phyloP scores from a whole-genome alignment of 768 basidiomycete species.

The Rhizopogon vulgaris region DNA sequence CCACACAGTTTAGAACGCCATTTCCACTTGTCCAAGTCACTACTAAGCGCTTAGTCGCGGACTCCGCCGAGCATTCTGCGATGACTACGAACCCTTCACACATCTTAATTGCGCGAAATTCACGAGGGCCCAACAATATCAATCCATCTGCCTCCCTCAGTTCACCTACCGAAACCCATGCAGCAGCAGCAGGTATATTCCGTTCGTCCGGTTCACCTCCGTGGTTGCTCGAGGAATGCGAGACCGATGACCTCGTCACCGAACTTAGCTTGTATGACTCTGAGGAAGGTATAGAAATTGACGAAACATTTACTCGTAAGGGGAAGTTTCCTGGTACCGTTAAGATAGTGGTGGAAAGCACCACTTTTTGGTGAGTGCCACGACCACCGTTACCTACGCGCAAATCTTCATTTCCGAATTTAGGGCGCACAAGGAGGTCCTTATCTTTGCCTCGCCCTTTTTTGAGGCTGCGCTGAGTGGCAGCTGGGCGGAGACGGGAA shows the following conservation, averaged over 20 bases:
- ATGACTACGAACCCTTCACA: conserved; percentile 79
- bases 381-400: background rate
- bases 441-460: conserved; percentile 92
- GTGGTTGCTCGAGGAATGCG: conserved; percentile 74
- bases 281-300: conserved; percentile 70
- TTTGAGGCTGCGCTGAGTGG: conserved; percentile 89
- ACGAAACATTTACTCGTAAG: conserved; percentile 70
- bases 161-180: conserved; percentile 83
- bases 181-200: conserved; percentile 80
- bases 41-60: too few relatives aligned
- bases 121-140: conserved; percentile 67
- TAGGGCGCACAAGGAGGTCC: conserved; percentile 89
- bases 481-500: conserved; percentile 86
- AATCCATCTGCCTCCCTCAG: conserved; percentile 78
- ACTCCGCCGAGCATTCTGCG: background rate
- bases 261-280: conserved; percentile 63
- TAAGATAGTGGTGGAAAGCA: conserved; percentile 84
- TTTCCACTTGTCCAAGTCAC: too few relatives aligned
- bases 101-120: conserved; percentile 84
- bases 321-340: conserved; percentile 76
- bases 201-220: conserved; percentile 74
- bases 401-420: conserved; percentile 3
- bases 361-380: conserved; percentile 78
- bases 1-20: too few relatives aligned
- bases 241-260: conserved; percentile 61